Conservation (phyloP, 2,329 filamentous ascomycete genomes). For the Chaetomium sp. region DNA sequence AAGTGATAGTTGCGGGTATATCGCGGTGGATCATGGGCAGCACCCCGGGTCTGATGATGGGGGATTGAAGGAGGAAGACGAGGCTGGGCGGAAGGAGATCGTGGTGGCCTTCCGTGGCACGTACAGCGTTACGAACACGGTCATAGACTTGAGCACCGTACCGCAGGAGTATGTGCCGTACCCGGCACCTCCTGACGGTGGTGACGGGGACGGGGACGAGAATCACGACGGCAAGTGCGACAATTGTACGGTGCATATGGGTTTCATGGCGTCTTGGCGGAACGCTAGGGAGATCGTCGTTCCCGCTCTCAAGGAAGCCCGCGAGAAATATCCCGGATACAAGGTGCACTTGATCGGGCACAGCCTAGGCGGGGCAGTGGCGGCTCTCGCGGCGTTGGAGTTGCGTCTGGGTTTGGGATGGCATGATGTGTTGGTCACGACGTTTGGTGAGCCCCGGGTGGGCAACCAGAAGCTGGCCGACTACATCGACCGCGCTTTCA, state of each 20-base stretch:
- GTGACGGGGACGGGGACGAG: constrained; percentile 33
- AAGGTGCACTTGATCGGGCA: constrained; percentile 77
- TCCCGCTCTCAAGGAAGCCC: constrained; percentile 55
- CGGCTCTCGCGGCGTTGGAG: constrained; percentile 79
- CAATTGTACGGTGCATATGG: constrained; percentile 89
- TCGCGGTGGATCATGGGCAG: constrained; percentile 64
- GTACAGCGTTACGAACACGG: constrained; percentile 86
- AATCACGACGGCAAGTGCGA: constrained; percentile 47
- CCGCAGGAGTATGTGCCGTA: constrained; percentile 91
- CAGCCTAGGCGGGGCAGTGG: constrained; percentile 86
- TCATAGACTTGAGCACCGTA: constrained; percentile 81
- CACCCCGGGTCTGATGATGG: constrained; percentile 18
- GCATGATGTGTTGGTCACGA: constrained; percentile 70
- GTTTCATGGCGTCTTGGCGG: constrained; percentile 81
- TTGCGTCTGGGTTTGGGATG: constrained; percentile 66
- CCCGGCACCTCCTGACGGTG: constrained; percentile 41
- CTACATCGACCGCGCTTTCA: constrained; percentile 50
- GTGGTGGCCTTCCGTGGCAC: constrained; percentile 90
- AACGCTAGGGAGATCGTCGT: constrained; percentile 65
- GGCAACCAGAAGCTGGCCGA: constrained; percentile 51
- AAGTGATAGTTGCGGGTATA: constrained; percentile 88
- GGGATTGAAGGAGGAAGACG: neutral
- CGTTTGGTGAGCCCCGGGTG: constrained; percentile 79
- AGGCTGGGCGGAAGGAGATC: constrained; percentile 42
- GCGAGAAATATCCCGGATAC: constrained; percentile 60